These are phyloP conservation scores for Thraustochytrium striatum DNA, from an alignment of 352 stramenopile species.

Conservation along the genomic window DNA sequence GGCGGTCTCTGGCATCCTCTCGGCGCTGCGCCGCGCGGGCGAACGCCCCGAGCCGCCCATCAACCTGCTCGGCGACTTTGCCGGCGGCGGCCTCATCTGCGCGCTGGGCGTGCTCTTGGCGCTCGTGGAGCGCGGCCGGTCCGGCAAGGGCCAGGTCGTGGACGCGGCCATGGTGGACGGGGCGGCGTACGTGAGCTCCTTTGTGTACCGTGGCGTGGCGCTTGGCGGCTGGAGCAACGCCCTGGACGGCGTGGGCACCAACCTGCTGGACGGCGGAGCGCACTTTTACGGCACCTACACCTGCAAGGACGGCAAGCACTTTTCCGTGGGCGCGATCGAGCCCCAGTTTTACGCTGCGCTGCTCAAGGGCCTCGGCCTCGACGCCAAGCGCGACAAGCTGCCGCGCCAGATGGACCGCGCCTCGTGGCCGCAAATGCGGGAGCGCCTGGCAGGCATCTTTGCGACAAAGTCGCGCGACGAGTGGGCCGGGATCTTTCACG, in stretches of 20 bases:
- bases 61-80: conserved; percentile 55
- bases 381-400: conserved; percentile 39
- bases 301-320: conserved; percentile 51
- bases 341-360: conserved; percentile 46
- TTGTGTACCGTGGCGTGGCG: conserved; percentile 13
- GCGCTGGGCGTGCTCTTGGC: conserved; percentile 53
- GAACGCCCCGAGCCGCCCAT: conserved; percentile 49
- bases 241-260: conserved; percentile 46
- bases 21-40: not conserved
- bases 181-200: conserved; percentile 34
- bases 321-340: conserved; percentile 50
- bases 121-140: conserved; percentile 47
- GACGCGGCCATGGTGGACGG: conserved; percentile 54
- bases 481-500: conserved; percentile 47
- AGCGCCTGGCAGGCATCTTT: conserved; percentile 35
- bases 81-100: conserved; percentile 52
- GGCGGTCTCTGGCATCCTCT: conserved; percentile 52
- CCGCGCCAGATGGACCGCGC: conserved; percentile 32
- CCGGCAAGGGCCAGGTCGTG: conserved; percentile 52
- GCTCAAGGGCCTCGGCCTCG: conserved; percentile 18
- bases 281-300: conserved; percentile 50
- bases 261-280: conserved; percentile 49
- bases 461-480: conserved; percentile 42
- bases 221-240: conserved; percentile 20
- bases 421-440: conserved; percentile 35